A percentile compares a stretch with the other conserved stretches of the same genome.
These are phyloP conservation scores for Kwoniella mangroviensis DNA, from an alignment of 768 basidiomycete genomes.

Conservation along the genomic window DNA sequence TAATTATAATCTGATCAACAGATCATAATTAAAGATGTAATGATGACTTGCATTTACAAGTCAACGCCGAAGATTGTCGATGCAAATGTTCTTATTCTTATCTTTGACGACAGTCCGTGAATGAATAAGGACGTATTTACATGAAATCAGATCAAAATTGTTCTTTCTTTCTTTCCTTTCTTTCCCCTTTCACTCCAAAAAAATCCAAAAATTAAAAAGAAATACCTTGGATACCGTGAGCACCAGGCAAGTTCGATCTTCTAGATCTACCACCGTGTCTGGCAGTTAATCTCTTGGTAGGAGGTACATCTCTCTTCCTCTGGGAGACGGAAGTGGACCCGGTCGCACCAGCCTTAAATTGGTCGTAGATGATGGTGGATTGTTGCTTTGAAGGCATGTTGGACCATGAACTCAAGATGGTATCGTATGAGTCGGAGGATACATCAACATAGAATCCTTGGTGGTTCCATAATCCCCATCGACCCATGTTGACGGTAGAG, in stretches of 20 bases:
- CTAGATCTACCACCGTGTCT: slow-evolving; percentile 31
- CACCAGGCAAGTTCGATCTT: slow-evolving; percentile 12
- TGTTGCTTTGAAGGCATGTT: slow-evolving; percentile 36
- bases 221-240: slow-evolving; percentile 24
- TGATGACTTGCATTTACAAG: too few species aligned
- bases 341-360: slow-evolving; percentile 29
- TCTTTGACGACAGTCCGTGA: too few species aligned
- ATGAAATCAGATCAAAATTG: background rate
- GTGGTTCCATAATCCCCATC: slow-evolving; percentile 49
- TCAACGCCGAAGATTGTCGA: too few species aligned
- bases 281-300: slow-evolving; percentile 23
- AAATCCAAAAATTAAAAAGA: slow-evolving; percentile 18
- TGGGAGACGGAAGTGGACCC: slow-evolving; percentile 17
- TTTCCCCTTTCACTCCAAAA: background rate
- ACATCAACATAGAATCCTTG: slow-evolving; percentile 36
- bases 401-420: slow-evolving; percentile 37
- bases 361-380: slow-evolving; percentile 30
- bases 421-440: slow-evolving; percentile 40
- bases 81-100: too few species aligned
- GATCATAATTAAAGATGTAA: too few species aligned
- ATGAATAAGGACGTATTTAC: too few species aligned
- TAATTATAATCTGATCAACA: too few species aligned
- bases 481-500: slow-evolving; percentile 40
- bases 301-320: slow-evolving; percentile 17
- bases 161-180: background rate